These are phyloP conservation scores for Paulinella micropora DNA, from an alignment of 78 protist species.

Conservation along the genomic window DNA sequence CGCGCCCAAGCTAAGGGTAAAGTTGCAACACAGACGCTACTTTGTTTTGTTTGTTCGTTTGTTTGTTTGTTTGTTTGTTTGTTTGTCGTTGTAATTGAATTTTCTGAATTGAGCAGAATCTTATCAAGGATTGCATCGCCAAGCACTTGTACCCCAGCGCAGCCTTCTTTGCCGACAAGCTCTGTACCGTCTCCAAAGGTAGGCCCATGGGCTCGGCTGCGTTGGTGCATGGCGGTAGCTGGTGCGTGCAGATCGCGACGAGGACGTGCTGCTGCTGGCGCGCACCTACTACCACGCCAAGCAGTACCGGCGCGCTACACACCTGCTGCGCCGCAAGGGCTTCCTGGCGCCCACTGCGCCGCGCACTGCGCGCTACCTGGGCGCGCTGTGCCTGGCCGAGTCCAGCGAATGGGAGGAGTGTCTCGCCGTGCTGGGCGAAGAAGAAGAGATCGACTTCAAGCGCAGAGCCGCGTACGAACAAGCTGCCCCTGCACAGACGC, in stretches of 20 bases:
- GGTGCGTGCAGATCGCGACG: not conserved
- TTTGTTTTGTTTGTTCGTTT: no score
- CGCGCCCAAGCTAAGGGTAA: no score
- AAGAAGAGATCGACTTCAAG: no score
- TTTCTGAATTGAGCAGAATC: no score
- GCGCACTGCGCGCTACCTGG: not conserved
- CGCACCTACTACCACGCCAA: not conserved
- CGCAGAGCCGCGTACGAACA: no score
- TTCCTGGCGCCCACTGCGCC: not conserved
- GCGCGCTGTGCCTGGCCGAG: conserved; percentile 7
- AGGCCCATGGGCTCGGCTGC: not conserved
- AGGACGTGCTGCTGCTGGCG: not conserved
- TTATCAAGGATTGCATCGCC: not conserved
- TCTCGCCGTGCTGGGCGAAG: not conserved
- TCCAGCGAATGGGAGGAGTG: conserved; percentile 13
- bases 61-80: no score
- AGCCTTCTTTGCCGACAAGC: conserved; percentile 22
- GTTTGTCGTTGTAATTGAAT: no score
- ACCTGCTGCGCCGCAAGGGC: not conserved
- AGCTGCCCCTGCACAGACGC: no score
- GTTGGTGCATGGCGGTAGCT: not conserved
- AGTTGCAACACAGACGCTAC: no score
- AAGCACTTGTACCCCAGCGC: conserved; percentile 20
- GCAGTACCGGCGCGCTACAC: conserved; percentile 21
- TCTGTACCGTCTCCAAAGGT: not conserved